A percentile compares a stretch with the other conserved stretches of the same genome.
Evolutionary conservation across 345 rosid genomes (phyloP).

Genomic region (thale cress (Arabidopsis thaliana)): DNA sequence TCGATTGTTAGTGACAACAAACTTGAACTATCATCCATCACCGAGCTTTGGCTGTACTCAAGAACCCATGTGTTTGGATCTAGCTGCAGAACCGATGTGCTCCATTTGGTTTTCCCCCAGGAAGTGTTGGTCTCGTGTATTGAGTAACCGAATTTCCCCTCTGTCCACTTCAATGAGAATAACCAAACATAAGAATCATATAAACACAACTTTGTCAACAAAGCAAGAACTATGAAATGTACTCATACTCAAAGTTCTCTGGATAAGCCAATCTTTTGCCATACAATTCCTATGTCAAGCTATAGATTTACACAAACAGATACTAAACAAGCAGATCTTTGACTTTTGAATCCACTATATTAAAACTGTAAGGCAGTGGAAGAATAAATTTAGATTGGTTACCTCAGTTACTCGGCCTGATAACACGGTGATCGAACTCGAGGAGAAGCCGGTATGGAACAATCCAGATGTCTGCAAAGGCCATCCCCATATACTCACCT

Average conservation of each 20-base stretch:
- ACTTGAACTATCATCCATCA: slow-evolving; percentile 51
- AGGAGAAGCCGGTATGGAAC: slow-evolving; percentile 58
- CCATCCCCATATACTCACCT: slow-evolving; percentile 96
- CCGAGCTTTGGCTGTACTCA: slow-evolving; percentile 64
- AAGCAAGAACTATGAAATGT: neutral
- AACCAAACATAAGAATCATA: slow-evolving; percentile 11
- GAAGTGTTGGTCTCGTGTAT: slow-evolving; percentile 58
- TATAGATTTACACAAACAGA: neutral
- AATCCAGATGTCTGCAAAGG: slow-evolving; percentile 87
- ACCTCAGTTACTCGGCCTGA: slow-evolving; percentile 92
- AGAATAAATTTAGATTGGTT: neutral
- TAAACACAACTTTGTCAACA: neutral
- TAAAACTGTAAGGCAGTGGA: neutral
- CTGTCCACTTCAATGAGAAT: slow-evolving; percentile 62
- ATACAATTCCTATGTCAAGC: slow-evolving; percentile 9
- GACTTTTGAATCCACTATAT: slow-evolving; percentile 1
- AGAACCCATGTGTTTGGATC: slow-evolving; percentile 83
- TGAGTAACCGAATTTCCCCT: slow-evolving; percentile 57
- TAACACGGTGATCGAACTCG: slow-evolving; percentile 61
- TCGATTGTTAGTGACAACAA: slow-evolving; percentile 55
- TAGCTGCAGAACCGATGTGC: slow-evolving; percentile 62
- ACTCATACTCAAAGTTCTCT: neutral
- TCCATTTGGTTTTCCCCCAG: slow-evolving; percentile 63
- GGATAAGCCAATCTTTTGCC: neutral
- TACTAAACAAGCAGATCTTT: neutral